Percentiles rank a stretch among this genome's conserved stretches.
phyloP scores from a whole-genome alignment of 2,329 filamentous ascomycete species.

The Hymenoscyphus occultus region DNA sequence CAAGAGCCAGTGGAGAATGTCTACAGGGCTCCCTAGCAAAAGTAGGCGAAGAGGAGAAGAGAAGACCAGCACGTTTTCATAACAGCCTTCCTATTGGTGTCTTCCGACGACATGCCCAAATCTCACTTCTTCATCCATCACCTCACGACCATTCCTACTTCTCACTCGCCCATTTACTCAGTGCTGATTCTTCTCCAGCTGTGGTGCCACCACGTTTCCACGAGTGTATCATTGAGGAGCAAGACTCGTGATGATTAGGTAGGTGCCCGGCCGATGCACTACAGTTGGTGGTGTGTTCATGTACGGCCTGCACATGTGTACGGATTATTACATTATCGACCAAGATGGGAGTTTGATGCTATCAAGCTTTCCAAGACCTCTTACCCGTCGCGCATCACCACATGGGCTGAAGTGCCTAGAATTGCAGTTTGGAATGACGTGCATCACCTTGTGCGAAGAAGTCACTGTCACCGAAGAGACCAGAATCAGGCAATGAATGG shows the following conservation, averaged over 20 bases:
- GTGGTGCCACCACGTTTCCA: not conserved
- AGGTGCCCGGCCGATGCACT: not conserved
- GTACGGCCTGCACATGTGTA: not conserved
- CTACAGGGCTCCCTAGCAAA: not conserved
- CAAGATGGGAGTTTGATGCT: too few species aligned
- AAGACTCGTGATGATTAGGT: not conserved
- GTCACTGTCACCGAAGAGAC: not conserved
- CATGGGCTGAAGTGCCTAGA: not conserved
- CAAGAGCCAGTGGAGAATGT: not conserved
- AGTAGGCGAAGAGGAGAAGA: not conserved
- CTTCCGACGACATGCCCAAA: not conserved
- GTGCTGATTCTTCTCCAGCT: not conserved
- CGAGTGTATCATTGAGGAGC: not conserved
- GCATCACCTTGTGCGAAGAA: not conserved
- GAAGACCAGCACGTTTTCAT: not conserved
- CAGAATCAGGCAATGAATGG: not conserved
- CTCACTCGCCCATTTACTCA: not conserved
- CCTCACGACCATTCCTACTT: not conserved
- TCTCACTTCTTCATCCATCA: not conserved
- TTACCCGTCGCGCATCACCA: not conserved
- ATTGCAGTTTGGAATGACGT: not conserved
- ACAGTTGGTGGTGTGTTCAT: not conserved
- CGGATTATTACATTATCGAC: not conserved
- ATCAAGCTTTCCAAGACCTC: constrained; percentile 1
- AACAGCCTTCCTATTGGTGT: not conserved